phyloP scores from a whole-genome alignment of 2,329 filamentous ascomycete species.

The Emericellopsis cladophorae region DNA sequence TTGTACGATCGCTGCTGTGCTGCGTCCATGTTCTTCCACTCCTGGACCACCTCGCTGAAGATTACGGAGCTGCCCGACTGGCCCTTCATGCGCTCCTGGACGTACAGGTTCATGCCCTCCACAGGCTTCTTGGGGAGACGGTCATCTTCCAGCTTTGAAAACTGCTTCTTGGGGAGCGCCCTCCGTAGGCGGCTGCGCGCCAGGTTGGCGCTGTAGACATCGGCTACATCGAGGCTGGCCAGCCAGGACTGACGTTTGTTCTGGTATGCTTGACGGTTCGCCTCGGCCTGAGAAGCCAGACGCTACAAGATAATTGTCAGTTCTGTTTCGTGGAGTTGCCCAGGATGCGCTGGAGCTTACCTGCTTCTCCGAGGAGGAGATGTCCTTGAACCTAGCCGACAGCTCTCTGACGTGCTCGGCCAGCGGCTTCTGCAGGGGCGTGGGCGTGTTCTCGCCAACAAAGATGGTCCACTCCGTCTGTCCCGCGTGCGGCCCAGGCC shows the following conservation, averaged over 20 bases:
- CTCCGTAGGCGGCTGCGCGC: constrained; percentile 29
- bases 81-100: background rate
- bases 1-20: no score
- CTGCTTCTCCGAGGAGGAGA: constrained; percentile 27
- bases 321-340: background rate
- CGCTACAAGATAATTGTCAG: constrained; percentile 12
- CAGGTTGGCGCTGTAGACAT: constrained; percentile 31
- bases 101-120: constrained; percentile 13
- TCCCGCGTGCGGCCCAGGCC: constrained; percentile 12
- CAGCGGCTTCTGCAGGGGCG: no score
- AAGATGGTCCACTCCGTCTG: constrained; percentile 22
- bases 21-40: no score
- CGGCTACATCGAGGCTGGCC: constrained; percentile 22
- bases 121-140: constrained; percentile 29
- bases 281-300: constrained; percentile 16
- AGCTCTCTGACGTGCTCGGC: no score
- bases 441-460: constrained; percentile 15
- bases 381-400: background rate
- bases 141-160: constrained; percentile 26
- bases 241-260: constrained; percentile 33
- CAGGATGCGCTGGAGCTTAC: constrained; percentile 19
- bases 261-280: constrained; percentile 28
- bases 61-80: no score
- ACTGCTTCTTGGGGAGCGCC: constrained; percentile 14
- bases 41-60: no score